A percentile compares a stretch with the other conserved stretches of the same genome.
Conservation (phyloP, 2,329 filamentous ascomycete genomes). For the Madurella mycetomatis region DNA sequence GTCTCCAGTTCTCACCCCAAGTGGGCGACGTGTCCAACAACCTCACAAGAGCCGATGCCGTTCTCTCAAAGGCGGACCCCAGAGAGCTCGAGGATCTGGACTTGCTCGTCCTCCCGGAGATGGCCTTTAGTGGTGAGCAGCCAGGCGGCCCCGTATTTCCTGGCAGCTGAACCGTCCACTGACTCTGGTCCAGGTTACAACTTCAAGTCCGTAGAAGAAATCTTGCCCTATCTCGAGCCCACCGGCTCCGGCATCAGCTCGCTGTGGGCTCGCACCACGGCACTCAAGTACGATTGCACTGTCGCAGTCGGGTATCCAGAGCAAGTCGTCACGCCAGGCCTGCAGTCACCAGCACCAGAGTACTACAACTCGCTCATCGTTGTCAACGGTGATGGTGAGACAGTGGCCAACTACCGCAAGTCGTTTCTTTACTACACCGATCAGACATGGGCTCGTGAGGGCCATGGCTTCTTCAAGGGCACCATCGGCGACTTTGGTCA, state of each 20-base stretch:
- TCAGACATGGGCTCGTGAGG: slow-evolving; percentile 58
- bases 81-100: slow-evolving; percentile 60
- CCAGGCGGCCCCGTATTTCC: background rate
- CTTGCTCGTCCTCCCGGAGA: slow-evolving; percentile 68
- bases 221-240: slow-evolving; percentile 65
- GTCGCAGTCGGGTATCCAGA: slow-evolving; percentile 75
- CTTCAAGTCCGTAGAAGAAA: slow-evolving; percentile 64
- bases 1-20: slow-evolving; percentile 69
- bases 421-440: slow-evolving; percentile 56
- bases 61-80: slow-evolving; percentile 52
- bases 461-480: slow-evolving; percentile 47
- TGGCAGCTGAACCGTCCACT: background rate
- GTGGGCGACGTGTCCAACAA: slow-evolving; percentile 69
- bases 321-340: slow-evolving; percentile 38
- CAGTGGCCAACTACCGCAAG: slow-evolving; percentile 58
- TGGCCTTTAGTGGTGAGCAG: slow-evolving; percentile 66
- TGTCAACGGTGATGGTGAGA: slow-evolving; percentile 54
- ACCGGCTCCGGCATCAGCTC: slow-evolving; percentile 62
- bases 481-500: slow-evolving; percentile 45
- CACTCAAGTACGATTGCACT: slow-evolving; percentile 60
- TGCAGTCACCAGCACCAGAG: slow-evolving; percentile 44
- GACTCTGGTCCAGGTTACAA: slow-evolving; percentile 59
- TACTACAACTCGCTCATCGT: slow-evolving; percentile 55
- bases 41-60: slow-evolving; percentile 59
- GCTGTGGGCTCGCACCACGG: slow-evolving; percentile 65